Percentiles rank a stretch among this genome's conserved stretches.
Evolutionary conservation across 352 stramenopile species (phyloP).

Genomic region (Hyaloperonospora arabidopsidis): DNA sequence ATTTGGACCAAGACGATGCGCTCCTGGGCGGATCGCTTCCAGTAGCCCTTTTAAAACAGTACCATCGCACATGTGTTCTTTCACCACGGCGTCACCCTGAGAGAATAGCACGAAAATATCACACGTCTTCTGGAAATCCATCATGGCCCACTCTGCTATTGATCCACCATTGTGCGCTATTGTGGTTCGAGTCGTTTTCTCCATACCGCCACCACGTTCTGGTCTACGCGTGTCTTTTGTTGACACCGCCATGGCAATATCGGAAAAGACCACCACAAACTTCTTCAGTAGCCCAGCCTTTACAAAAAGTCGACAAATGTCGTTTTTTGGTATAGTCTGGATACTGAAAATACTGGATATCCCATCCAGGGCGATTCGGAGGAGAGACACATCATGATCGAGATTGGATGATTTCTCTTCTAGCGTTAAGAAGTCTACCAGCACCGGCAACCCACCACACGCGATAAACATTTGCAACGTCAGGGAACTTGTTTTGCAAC

Average conservation of each 20-base stretch:
- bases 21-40: slow-evolving; percentile 36
- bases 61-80: slow-evolving; percentile 88
- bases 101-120: slow-evolving; percentile 88
- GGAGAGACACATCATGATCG: slow-evolving; percentile 43
- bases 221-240: slow-evolving; percentile 15
- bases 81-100: slow-evolving; percentile 86
- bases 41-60: slow-evolving; percentile 64
- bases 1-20: slow-evolving; percentile 11
- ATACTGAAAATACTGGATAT: slow-evolving; percentile 88
- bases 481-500: slow-evolving; percentile 79
- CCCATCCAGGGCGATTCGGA: slow-evolving; percentile 84
- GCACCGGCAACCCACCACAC: slow-evolving; percentile 80
- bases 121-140: slow-evolving; percentile 74
- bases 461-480: slow-evolving; percentile 92
- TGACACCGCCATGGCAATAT: slow-evolving; percentile 44
- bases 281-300: slow-evolving; percentile 86
- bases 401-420: slow-evolving; percentile 20
- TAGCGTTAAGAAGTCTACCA: slow-evolving; percentile 75
- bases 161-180: slow-evolving; percentile 6
- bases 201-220: slow-evolving; percentile 7
- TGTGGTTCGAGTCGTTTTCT: slow-evolving; percentile 7
- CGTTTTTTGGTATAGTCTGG: slow-evolving; percentile 88
- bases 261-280: slow-evolving; percentile 83
- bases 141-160: slow-evolving; percentile 38
- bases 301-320: slow-evolving; percentile 92